Conservation (phyloP, 768 basidiomycete species). For the Astraeus odoratus region DNA sequence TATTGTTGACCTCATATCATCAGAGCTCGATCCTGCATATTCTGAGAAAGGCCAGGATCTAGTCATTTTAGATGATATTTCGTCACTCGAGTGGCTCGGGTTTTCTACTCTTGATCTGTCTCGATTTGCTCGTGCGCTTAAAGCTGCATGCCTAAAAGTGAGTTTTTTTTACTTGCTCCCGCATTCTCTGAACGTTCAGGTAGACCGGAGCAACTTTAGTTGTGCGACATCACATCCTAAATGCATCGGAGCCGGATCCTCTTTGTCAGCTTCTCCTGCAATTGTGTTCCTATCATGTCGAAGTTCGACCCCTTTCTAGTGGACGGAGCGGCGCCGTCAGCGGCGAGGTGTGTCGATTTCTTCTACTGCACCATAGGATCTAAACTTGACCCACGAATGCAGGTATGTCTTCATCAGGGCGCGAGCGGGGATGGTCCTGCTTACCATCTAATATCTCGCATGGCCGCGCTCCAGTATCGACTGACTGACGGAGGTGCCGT, state of each 20-base stretch:
- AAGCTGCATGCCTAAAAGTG: constrained; percentile 51
- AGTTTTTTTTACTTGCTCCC: not conserved
- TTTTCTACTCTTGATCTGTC: constrained; percentile 42
- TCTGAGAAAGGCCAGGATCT: constrained; percentile 24
- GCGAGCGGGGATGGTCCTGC: constrained; percentile 29
- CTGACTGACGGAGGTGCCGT: constrained; percentile 57
- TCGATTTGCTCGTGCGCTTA: constrained; percentile 55
- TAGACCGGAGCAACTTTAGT: constrained; percentile 51
- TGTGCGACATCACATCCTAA: constrained; percentile 56
- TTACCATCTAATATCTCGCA: constrained; percentile 41
- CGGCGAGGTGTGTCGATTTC: constrained; percentile 50
- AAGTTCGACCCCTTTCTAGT: constrained; percentile 63
- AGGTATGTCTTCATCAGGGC: constrained; percentile 63
- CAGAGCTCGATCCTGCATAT: constrained; percentile 13
- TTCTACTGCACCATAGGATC: not conserved
- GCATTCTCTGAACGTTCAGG: not conserved
- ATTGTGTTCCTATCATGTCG: constrained; percentile 61
- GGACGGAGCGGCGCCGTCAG: constrained; percentile 73
- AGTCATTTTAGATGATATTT: constrained; percentile 66
- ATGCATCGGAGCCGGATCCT: constrained; percentile 50
- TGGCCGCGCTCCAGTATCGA: constrained; percentile 60
- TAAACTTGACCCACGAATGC: not conserved
- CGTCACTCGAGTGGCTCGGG: constrained; percentile 69
- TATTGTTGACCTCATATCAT: constrained; percentile 32
- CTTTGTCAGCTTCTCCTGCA: constrained; percentile 55